Conservation (phyloP, 208 protist species). For the Angomonas deanei region DNA sequence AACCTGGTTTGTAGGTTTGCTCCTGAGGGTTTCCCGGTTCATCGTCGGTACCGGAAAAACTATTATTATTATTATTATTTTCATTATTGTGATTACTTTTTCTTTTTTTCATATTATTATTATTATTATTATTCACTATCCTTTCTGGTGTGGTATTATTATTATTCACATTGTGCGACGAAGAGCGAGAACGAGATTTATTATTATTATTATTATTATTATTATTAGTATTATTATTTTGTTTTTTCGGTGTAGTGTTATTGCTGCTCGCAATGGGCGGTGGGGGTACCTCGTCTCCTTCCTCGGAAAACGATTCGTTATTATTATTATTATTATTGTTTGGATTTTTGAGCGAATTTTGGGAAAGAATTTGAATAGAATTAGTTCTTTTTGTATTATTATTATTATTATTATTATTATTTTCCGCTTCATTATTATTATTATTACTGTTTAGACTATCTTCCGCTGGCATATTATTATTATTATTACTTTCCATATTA, state of each 20-base stretch:
- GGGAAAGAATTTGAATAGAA: not conserved
- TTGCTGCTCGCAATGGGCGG: not conserved
- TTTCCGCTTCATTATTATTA: not conserved
- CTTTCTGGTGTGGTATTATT: too few relatives aligned
- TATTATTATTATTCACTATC: not conserved
- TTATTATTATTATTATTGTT: conserved; percentile 1
- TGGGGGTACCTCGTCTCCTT: not conserved
- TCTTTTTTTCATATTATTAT: not conserved
- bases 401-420: not conserved
- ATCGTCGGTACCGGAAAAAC: conserved; percentile 10
- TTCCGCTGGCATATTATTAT: not conserved
- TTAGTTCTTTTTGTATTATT: not conserved
- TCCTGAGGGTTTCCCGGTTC: conserved; percentile 45
- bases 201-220: not conserved
- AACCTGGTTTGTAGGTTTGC: conserved; percentile 33
- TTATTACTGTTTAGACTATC: not conserved
- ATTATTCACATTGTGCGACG: too few relatives aligned
- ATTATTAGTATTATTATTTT: not conserved
- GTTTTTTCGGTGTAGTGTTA: conserved; percentile 13
- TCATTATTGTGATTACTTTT: not conserved
- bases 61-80: conserved; percentile 4
- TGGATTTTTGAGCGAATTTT: too few relatives aligned
- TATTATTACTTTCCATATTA: conserved; percentile 1
- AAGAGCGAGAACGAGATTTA: too few relatives aligned
- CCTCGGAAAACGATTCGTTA: not conserved